Evolutionary conservation across 2,329 filamentous ascomycete genomes (phyloP).

Genomic region (Beauveria australis): DNA sequence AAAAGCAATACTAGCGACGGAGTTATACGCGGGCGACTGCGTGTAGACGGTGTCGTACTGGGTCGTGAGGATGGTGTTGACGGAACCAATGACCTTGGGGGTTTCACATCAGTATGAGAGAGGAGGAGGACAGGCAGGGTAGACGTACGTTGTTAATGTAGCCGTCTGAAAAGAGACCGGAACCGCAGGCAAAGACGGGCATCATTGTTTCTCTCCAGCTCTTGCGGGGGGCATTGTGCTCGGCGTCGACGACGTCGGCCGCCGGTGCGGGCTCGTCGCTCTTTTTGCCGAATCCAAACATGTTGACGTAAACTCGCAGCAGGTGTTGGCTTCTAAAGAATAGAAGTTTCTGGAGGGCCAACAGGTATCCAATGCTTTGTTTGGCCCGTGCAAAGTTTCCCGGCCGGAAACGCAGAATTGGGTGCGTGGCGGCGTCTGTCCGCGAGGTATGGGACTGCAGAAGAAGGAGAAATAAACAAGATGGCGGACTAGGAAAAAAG

Average conservation of each 20-base stretch:
- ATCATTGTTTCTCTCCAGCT: slow-evolving; percentile 17
- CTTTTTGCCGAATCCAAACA: slow-evolving; percentile 6
- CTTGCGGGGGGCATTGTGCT: background rate
- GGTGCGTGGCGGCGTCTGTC: no score
- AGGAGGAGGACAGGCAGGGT: background rate
- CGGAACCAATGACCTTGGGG: slow-evolving; percentile 70
- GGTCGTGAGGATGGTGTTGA: slow-evolving; percentile 63
- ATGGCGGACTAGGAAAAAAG: background rate
- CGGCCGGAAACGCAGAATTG: no score
- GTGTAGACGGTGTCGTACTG: slow-evolving; percentile 64
- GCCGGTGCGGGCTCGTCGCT: background rate
- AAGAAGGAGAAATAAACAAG: background rate
- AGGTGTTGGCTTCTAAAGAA: no score
- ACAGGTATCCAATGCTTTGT: no score
- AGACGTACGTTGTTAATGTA: slow-evolving; percentile 73
- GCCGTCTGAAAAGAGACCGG: slow-evolving; percentile 84
- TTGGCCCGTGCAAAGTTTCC: no score
- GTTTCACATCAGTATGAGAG: background rate
- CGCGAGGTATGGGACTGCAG: no score
- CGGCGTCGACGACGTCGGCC: background rate
- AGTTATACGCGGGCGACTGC: slow-evolving; percentile 55
- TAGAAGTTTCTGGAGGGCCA: no score
- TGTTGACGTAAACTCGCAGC: background rate
- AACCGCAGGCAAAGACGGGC: slow-evolving; percentile 81
- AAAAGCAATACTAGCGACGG: slow-evolving; percentile 74